phyloP scores from a whole-genome alignment of 1,284 basidiomycete genomes.

The Erythrobasidium hasegawianum region DNA sequence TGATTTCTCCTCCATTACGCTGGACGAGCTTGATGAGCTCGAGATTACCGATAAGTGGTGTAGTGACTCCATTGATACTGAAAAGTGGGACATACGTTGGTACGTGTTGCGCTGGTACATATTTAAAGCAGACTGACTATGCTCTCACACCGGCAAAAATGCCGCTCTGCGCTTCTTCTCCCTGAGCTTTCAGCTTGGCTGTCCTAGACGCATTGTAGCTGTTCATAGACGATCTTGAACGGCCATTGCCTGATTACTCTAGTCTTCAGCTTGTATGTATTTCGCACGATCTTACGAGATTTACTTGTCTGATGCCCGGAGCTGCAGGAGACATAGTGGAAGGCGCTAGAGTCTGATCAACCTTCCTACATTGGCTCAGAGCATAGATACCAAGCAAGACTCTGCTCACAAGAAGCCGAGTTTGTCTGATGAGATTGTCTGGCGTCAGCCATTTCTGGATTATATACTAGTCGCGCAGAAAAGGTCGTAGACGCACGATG shows the following conservation, averaged over 20 bases:
- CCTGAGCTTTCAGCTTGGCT: conserved; percentile 31
- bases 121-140: conserved; percentile 3
- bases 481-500: conserved; percentile 3
- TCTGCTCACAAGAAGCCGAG: conserved; percentile 20
- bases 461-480: background rate
- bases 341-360: conserved; percentile 19
- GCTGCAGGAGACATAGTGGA: conserved; percentile 29
- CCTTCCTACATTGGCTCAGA: background rate
- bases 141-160: conserved; percentile 29
- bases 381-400: background rate
- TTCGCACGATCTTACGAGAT: background rate
- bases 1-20: conserved; percentile 26
- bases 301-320: conserved; percentile 32
- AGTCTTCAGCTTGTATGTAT: background rate
- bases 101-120: background rate
- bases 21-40: conserved; percentile 33
- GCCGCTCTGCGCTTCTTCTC: conserved; percentile 22
- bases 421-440: conserved; percentile 4
- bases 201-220: conserved; percentile 11
- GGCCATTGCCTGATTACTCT: conserved; percentile 16
- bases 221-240: conserved; percentile 21
- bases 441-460: background rate
- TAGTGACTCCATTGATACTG: conserved; percentile 32
- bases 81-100: background rate
- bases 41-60: conserved; percentile 28